Base-by-base conservation (phyloP, 192 early-diverging fungal species). In the Backusella parvicylindrica region DNA sequence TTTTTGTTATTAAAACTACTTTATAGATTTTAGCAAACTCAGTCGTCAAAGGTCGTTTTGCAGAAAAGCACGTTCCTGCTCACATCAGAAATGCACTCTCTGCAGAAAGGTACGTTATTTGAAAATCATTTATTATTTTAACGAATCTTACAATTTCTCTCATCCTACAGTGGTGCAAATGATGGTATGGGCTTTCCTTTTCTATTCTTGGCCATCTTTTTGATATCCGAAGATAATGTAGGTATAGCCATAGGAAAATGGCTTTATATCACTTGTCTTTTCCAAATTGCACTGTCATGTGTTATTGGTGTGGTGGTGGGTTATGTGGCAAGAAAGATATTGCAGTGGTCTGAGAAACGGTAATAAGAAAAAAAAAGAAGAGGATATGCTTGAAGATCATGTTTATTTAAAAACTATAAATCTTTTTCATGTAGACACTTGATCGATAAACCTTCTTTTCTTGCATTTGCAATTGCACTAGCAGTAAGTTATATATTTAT, bases 41-140 rank as follows among this genome's bases (percentile, higher is more conserved):
- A 5, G 94, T 99, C 6, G 92, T 99, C 26, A 95, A 95, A 79
- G 97, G 97, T 28, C 84, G 90, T 33, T 99, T 97, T 85, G 96
- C 97, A 21, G 96, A 97, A 76, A 89, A 91, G 43, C 91, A 96
- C 78, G 92, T 98, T 13, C 92, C 95, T 0, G 72, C 89, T 68
- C 87, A 91, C 21, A 83, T 94, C 36, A 87, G 91, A 53, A 88
- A 95, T 74, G 83, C 92, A 12, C 72, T 95, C 18, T 91, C 91
- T 2, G 92, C 91, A 13, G 94, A 95, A 75, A 91, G 84, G 85
- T 88, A 77, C 3, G 12, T 41, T 13, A 12, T 13, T 3, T 3
- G 7, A 40, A 16, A 41, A 41, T 0, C 40, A 26, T 49, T 28
- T 36, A n/a, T 15, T 49, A 23, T 31, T 13, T 33, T 35, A 53